These are phyloP conservation scores for Teunomyces aglyptinius DNA, from an alignment of 805 yeast genomes.

Conservation along the genomic window DNA sequence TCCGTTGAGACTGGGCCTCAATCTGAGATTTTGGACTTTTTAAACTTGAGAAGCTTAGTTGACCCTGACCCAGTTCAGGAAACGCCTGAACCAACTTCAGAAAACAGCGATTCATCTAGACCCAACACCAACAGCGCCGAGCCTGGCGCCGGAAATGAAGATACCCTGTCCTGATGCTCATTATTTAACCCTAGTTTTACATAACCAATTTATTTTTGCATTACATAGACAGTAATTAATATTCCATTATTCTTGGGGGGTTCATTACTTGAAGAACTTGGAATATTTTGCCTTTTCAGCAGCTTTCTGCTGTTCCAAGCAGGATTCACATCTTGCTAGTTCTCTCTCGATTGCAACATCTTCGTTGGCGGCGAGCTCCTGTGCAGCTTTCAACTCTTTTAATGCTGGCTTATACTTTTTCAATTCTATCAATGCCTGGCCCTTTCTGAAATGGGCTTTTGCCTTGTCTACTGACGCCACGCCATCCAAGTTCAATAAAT, in stretches of 20 bases:
- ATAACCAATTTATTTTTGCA: neutral
- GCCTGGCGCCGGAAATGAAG: neutral
- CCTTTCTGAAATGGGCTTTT: constrained; percentile 59
- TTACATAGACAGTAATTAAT: neutral
- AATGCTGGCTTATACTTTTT: constrained; percentile 52
- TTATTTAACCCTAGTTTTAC: neutral
- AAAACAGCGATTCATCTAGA: neutral
- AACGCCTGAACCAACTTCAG: neutral
- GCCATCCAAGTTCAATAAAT: constrained; percentile 50
- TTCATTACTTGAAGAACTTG: constrained; percentile 53
- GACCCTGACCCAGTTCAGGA: constrained; percentile 11
- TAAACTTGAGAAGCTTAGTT: constrained; percentile 27
- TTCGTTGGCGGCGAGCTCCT: constrained; percentile 35
- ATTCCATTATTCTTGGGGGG: neutral
- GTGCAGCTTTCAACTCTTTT: constrained; percentile 45
- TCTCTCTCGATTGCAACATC: constrained; percentile 52
- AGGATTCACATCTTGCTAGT: constrained; percentile 37
- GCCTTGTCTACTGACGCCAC: constrained; percentile 44
- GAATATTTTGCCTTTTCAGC: constrained; percentile 56
- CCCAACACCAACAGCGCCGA: neutral
- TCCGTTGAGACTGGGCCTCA: constrained; percentile 21
- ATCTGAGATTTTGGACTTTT: constrained; percentile 21
- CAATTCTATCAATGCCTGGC: constrained; percentile 39
- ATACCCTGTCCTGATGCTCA: neutral
- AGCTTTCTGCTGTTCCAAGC: constrained; percentile 43